Evolutionary conservation across 2,329 filamentous ascomycete genomes (phyloP).

Genomic region (Bertia moriformis): DNA sequence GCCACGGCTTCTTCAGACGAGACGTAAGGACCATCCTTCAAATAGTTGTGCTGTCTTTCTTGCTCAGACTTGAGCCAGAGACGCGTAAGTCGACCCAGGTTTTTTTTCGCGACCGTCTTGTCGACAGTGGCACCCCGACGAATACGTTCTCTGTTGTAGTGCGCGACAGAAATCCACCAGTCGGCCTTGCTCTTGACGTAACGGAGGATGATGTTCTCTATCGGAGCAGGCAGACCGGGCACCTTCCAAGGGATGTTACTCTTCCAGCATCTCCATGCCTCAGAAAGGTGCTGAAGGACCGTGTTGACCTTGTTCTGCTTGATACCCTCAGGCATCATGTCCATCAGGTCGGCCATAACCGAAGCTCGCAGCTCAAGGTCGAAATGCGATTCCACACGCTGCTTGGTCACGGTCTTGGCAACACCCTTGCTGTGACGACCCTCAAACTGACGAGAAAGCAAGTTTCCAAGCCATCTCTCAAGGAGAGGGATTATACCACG

Average conservation of each 20-base stretch:
- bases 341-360: slow-evolving; percentile 97
- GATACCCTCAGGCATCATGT: slow-evolving; percentile 99
- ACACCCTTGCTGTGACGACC: slow-evolving; percentile 97
- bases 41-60: slow-evolving; percentile 96
- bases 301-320: slow-evolving; percentile 99
- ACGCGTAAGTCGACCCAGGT: slow-evolving; percentile 81
- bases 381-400: slow-evolving; percentile 96
- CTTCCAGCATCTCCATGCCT: slow-evolving; percentile 99
- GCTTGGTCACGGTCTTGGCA: slow-evolving; percentile 96
- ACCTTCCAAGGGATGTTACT: slow-evolving; percentile 99
- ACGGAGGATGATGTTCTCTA: slow-evolving; percentile 95
- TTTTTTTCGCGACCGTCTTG: slow-evolving; percentile 99
- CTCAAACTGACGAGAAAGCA: slow-evolving; percentile 93
- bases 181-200: slow-evolving; percentile 99
- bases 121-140: slow-evolving; percentile 91
- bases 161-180: slow-evolving; percentile 98
- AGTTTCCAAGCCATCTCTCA: slow-evolving; percentile 91
- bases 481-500: slow-evolving; percentile 91
- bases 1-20: slow-evolving; percentile 97
- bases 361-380: slow-evolving; percentile 93
- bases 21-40: slow-evolving; percentile 97
- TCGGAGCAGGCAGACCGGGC: slow-evolving; percentile 84
- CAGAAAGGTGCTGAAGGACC: slow-evolving; percentile 87
- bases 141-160: slow-evolving; percentile 97
- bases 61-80: slow-evolving; percentile 97